phyloP scores from a whole-genome alignment of 2,329 filamentous ascomycete species.

The Atkinsonella hypoxylon region DNA sequence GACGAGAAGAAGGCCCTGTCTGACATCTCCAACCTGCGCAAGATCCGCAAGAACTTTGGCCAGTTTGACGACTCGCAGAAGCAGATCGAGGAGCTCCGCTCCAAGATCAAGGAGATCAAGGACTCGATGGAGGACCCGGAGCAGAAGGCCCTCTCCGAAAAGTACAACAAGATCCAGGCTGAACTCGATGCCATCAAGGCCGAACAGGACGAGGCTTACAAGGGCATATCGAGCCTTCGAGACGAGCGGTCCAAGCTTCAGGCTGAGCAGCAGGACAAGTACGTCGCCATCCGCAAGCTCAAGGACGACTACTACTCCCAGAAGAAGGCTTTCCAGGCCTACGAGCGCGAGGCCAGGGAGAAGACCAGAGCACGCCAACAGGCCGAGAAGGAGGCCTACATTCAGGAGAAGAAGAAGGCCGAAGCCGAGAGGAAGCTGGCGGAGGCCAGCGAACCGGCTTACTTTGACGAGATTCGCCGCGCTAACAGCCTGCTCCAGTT shows the following conservation, averaged over 20 bases:
- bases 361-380: conserved; percentile 65
- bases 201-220: conserved; percentile 83
- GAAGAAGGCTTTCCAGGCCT: conserved; percentile 71
- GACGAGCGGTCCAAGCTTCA: conserved; percentile 80
- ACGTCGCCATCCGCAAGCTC: conserved; percentile 65
- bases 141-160: conserved; percentile 74
- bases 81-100: conserved; percentile 75
- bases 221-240: conserved; percentile 70
- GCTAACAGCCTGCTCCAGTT: conserved; percentile 80
- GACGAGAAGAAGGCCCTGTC: conserved; percentile 90
- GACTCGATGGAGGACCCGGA: conserved; percentile 87
- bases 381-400: conserved; percentile 64
- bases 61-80: conserved; percentile 78
- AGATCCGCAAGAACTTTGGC: conserved; percentile 83
- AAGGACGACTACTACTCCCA: conserved; percentile 81
- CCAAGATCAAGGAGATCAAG: conserved; percentile 78
- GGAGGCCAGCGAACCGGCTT: conserved; percentile 77
- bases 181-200: conserved; percentile 86
- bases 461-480: conserved; percentile 82
- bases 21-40: conserved; percentile 73
- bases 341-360: conserved; percentile 73
- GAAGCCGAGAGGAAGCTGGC: conserved; percentile 65
- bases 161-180: conserved; percentile 72
- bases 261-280: conserved; percentile 79
- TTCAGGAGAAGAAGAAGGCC: conserved; percentile 63